Evolutionary conservation across 306 rosid genomes (phyloP).

Genomic region (Begonia loranthoides): DNA sequence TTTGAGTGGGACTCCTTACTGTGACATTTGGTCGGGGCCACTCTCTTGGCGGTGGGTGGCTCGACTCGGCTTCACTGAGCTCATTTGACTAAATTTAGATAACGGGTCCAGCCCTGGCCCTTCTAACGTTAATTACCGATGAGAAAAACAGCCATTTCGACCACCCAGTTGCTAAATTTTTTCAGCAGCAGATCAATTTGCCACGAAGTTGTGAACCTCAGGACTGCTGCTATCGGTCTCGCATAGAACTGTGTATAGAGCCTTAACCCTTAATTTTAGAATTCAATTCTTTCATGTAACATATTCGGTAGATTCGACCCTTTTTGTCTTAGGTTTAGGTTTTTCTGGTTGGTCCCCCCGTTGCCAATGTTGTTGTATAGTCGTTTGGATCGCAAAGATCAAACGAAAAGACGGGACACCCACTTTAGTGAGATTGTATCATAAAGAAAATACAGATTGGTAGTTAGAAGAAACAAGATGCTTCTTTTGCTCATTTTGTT

Average conservation of each 20-base stretch:
- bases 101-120: too few species aligned
- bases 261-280: constrained; percentile 1
- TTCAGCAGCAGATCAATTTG: neutral
- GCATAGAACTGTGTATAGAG: neutral
- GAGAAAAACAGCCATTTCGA: neutral
- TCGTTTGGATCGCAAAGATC: constrained; percentile 31
- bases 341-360: neutral
- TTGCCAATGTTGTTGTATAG: neutral
- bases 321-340: neutral
- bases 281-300: constrained; percentile 2
- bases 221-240: constrained; percentile 1
- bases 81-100: too few species aligned
- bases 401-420: constrained; percentile 25
- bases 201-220: neutral
- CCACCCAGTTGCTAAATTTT: neutral
- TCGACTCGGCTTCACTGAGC: too few species aligned
- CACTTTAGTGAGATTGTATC: constrained; percentile 30
- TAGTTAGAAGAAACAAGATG: too few species aligned
- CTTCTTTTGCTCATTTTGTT: too few species aligned
- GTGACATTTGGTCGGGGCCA: too few species aligned
- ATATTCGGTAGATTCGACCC: neutral
- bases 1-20: too few species aligned
- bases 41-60: too few species aligned
- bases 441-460: constrained; percentile 22
- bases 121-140: too few species aligned